Percentiles rank a stretch among this genome's conserved stretches.
Evolutionary conservation across 768 basidiomycete species (phyloP).

Genomic region (Lactifluus rugatus): DNA sequence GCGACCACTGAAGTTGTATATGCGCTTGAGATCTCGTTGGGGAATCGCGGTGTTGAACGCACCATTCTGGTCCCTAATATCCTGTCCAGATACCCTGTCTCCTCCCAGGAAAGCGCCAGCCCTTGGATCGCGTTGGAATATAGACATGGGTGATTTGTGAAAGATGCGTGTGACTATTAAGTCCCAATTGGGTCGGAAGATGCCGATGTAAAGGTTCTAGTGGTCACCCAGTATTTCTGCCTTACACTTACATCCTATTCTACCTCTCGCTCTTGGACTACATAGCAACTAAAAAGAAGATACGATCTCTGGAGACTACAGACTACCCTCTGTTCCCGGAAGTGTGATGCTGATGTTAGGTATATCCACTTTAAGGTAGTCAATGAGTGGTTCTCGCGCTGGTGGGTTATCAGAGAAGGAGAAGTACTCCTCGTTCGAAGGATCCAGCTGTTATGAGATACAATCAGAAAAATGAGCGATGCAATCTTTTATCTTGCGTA

Average conservation of each 20-base stretch:
- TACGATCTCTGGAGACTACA: neutral
- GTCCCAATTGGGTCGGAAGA: neutral
- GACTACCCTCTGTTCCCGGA: neutral
- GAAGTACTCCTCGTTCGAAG: neutral
- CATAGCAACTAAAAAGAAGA: neutral
- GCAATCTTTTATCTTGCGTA: neutral
- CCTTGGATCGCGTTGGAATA: constrained; percentile 88
- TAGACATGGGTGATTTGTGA: constrained; percentile 25
- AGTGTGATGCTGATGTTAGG: constrained; percentile 12
- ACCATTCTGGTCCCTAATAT: constrained; percentile 97
- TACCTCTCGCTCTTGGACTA: neutral
- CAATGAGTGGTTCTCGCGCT: neutral
- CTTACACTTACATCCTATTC: neutral
- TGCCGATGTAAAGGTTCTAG: constrained; percentile 2
- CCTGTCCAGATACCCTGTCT: constrained; percentile 88
- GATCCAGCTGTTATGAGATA: neutral
- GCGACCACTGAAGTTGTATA: constrained; percentile 65
- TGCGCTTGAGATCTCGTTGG: constrained; percentile 1
- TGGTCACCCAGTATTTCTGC: too few relatives aligned
- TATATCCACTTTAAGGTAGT: constrained; percentile 18
- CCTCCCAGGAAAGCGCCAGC: constrained; percentile 92
- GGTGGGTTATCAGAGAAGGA: neutral
- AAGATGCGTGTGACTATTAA: neutral
- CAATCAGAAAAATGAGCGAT: neutral
- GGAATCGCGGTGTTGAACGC: constrained; percentile 19